phyloP scores from a whole-genome alignment of 2,329 filamentous ascomycete genomes.

The Alternaria gaisen region DNA sequence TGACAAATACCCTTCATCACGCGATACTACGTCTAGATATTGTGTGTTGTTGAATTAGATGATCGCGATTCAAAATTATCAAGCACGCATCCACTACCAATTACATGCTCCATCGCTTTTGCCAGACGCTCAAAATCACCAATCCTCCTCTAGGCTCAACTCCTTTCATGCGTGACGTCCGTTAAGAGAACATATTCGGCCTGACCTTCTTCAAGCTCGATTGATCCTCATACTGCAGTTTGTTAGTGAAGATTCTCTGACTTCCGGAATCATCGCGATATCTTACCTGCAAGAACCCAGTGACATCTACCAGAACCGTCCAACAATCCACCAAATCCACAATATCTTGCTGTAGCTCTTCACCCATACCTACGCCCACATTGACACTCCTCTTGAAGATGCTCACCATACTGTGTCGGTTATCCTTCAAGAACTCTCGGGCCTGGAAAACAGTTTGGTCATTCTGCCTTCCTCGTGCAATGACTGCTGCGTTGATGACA shows the following conservation, averaged over 20 bases:
- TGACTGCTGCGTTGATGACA: constrained; percentile 81
- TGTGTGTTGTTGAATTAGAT: no score
- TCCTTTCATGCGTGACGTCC: neutral
- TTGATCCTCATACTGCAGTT: constrained; percentile 39
- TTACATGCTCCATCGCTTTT: neutral
- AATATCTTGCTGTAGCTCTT: constrained; percentile 71
- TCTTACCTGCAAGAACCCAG: constrained; percentile 82
- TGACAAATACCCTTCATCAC: neutral
- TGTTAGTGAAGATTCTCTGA: constrained; percentile 16
- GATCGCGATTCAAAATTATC: neutral
- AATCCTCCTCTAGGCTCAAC: neutral
- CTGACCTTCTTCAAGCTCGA: constrained; percentile 31
- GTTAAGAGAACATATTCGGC: constrained; percentile 36
- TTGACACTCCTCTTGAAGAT: constrained; percentile 90
- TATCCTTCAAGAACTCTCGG: constrained; percentile 80
- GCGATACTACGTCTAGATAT: no score
- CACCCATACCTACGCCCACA: constrained; percentile 64
- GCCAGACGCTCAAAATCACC: neutral
- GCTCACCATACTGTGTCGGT: constrained; percentile 83
- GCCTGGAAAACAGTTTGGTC: constrained; percentile 75
- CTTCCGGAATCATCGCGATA: neutral
- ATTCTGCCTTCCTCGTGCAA: constrained; percentile 84
- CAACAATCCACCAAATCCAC: constrained; percentile 85
- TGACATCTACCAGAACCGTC: constrained; percentile 81
- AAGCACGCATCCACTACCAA: constrained; percentile 3